Evolutionary conservation across 345 rosid species (phyloP), one percentile per base, ranked within the genome.

Genomic region (Salix koriyanagi): DNA sequence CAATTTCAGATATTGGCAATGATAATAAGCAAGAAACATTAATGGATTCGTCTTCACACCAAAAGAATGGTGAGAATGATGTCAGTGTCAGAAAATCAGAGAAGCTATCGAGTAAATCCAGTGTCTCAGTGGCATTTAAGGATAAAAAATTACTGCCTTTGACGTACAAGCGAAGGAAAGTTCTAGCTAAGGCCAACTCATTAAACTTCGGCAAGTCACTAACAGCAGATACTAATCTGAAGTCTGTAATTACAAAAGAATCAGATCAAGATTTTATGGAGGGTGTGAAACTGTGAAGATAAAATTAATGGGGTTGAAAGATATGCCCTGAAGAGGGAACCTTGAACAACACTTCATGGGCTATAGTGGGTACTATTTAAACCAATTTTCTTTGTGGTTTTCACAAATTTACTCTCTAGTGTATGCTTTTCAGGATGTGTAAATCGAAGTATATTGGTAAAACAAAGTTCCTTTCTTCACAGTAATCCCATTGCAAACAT

Each of bases 151-250:
- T 74, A 65, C 76, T 79, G 78, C 88, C 90, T 56, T 83, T 86
- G 83, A 87, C 90, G 14, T 87, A 89, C 82, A 90, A 90, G 75
- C 87, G 94, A 62, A 86, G 90, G 82, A 89, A 88, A 71, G 71
- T 81, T 81, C 80, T 72, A 65, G 67, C 79, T 13, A 85, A 83
- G 72, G 52, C 72, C 62, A 85, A 56, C 50, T 71, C 84, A 36
- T 69, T 76, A 36, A 77, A 72, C 74, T 72, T 70, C 19, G 76
- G 80, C 54, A 78, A 78, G 76, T 65, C 83, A 41, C 48, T 73
- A 61, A 76, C 70, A 64, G 44, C 77, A 48, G 80, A 79, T 61
- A 72, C 78, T 48, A 78, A 76, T 74, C 74, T 78, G 75, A 82
- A 73, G 26, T 50, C 77, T 72, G 79, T 58, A 67, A 72, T 56